Conservation (phyloP, 2,329 filamentous ascomycete genomes). For the Orbilia brochopaga region DNA sequence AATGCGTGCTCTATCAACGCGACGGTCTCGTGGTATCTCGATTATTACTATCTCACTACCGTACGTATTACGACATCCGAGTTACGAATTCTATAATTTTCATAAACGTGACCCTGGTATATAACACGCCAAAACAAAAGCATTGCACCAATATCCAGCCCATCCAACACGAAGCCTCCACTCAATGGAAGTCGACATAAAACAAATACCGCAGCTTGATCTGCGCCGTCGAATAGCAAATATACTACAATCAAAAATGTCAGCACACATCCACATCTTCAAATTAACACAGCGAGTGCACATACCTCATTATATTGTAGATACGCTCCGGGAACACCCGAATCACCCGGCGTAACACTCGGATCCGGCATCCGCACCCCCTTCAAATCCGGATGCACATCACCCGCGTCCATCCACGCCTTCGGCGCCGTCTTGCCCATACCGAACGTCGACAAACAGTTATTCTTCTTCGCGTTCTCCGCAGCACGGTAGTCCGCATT, state of each 20-base stretch:
- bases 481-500: constrained; percentile 68
- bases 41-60: too few species aligned
- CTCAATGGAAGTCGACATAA: constrained; percentile 50
- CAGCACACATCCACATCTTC: neutral
- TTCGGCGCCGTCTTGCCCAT: constrained; percentile 69
- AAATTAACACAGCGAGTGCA: neutral
- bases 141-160: neutral
- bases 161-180: neutral
- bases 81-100: neutral
- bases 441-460: constrained; percentile 73
- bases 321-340: constrained; percentile 59
- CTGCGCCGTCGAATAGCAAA: constrained; percentile 72
- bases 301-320: constrained; percentile 70
- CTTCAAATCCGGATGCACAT: constrained; percentile 68
- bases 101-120: constrained; percentile 2
- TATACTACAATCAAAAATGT: constrained; percentile 61
- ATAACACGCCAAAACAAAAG: neutral
- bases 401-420: constrained; percentile 76
- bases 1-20: too few species aligned
- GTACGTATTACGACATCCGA: too few species aligned
- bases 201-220: constrained; percentile 74
- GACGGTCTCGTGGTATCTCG: too few species aligned
- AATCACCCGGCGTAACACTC: neutral
- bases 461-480: constrained; percentile 66
- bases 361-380: constrained; percentile 72